phyloP scores from a whole-genome alignment of 106 monocot species.

The Allium sativum region DNA sequence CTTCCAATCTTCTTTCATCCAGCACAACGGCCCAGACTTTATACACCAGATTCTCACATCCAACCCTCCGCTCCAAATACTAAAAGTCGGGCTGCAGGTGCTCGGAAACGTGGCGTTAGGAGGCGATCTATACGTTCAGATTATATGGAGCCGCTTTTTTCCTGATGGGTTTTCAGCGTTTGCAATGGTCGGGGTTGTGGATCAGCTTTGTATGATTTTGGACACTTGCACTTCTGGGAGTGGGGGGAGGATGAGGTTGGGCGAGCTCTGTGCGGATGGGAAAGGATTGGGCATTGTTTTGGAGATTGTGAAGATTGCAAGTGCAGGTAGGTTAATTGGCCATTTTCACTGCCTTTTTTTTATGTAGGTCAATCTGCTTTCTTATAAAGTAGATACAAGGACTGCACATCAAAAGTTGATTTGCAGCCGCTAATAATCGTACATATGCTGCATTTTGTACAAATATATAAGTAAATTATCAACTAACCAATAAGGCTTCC shows the following conservation, averaged over 20 bases:
- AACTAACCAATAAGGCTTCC: too few relatives aligned
- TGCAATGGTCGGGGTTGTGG: slow-evolving; percentile 29
- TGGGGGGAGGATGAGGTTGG: slow-evolving; percentile 30
- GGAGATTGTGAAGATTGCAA: slow-evolving; percentile 40
- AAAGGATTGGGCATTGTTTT: slow-evolving; percentile 30
- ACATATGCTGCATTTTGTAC: too few relatives aligned
- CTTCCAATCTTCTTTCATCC: slow-evolving; percentile 40
- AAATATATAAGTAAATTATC: too few relatives aligned
- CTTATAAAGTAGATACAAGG: too few relatives aligned
- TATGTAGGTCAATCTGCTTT: not conserved
- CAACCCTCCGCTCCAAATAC: slow-evolving; percentile 10
- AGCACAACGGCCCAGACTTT: slow-evolving; percentile 16
- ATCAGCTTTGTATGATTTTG: slow-evolving; percentile 57
- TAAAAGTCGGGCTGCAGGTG: slow-evolving; percentile 52
- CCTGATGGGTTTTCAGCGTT: slow-evolving; percentile 27
- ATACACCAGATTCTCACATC: slow-evolving; percentile 23
- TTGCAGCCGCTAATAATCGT: too few relatives aligned
- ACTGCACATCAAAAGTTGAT: too few relatives aligned
- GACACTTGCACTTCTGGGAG: slow-evolving; percentile 44
- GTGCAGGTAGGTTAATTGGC: slow-evolving; percentile 14
- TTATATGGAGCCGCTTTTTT: slow-evolving; percentile 45
- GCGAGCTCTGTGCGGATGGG: slow-evolving; percentile 26
- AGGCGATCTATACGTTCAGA: slow-evolving; percentile 39
- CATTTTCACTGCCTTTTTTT: not conserved
- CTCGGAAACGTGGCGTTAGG: slow-evolving; percentile 51